These are phyloP conservation scores for Cyclocybe cylindracea DNA, from an alignment of 768 basidiomycete species.

Conservation along the genomic window DNA sequence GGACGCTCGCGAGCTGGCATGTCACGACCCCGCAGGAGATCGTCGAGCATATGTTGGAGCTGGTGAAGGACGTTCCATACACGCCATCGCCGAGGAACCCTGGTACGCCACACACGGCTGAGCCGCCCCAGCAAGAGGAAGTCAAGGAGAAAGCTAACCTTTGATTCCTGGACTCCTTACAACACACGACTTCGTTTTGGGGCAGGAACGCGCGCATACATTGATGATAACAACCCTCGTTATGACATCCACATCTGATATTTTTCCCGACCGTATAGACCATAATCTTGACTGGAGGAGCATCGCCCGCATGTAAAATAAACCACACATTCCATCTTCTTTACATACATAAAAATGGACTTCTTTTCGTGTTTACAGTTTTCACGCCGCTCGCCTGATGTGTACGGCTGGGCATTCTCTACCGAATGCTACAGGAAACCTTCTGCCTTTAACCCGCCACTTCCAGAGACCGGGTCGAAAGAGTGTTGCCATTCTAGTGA, in stretches of 20 bases:
- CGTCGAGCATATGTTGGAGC: constrained; percentile 72
- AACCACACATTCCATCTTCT: too few species aligned
- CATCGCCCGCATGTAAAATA: too few species aligned
- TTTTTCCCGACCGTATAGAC: too few species aligned
- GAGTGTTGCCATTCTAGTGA: too few species aligned
- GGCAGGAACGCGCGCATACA: neutral
- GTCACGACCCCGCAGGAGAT: constrained; percentile 88
- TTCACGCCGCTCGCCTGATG: too few species aligned
- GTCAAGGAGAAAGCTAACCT: neutral
- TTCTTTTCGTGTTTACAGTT: too few species aligned
- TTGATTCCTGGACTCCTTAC: neutral
- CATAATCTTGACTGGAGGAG: too few species aligned
- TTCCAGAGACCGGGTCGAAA: too few species aligned
- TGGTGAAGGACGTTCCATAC: constrained; percentile 44
- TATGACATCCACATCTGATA: neutral
- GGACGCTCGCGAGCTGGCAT: constrained; percentile 91
- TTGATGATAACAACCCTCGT: neutral
- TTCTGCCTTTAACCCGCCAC: too few species aligned
- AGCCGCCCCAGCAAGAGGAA: neutral
- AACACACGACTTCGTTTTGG: neutral
- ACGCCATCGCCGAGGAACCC: constrained; percentile 10
- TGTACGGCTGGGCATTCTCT: too few species aligned
- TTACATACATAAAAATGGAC: too few species aligned
- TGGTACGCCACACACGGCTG: neutral
- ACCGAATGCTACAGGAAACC: too few species aligned